These are phyloP conservation scores for Amanita muscaria DNA, from an alignment of 768 basidiomycete genomes.

Conservation along the genomic window DNA sequence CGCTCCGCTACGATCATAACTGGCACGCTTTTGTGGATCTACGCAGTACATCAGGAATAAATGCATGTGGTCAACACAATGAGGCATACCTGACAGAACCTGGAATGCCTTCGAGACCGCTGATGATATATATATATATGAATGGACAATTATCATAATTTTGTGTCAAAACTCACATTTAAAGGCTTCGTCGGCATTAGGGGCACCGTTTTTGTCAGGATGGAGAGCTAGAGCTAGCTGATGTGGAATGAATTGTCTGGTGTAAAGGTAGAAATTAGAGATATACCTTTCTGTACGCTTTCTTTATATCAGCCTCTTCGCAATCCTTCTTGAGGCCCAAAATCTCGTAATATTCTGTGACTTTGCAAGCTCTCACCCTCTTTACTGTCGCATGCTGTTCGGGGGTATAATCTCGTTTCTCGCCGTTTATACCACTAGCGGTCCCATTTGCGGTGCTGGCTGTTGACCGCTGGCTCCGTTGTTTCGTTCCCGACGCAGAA, in stretches of 20 bases:
- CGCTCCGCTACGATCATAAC: conserved; percentile 73
- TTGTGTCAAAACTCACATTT: conserved; percentile 56
- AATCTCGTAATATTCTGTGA: conserved; percentile 91
- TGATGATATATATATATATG: conserved; percentile 23
- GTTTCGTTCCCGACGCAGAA: conserved; percentile 63
- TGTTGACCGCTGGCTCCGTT: conserved; percentile 35
- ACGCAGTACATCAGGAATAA: conserved; percentile 3
- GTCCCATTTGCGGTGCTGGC: conserved; percentile 33
- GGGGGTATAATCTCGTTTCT: conserved; percentile 80
- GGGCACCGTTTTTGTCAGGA: conserved; percentile 92
- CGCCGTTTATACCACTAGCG: conserved; percentile 50
- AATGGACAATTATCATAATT: conserved; percentile 8
- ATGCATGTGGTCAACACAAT: not conserved
- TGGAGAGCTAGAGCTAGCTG: conserved; percentile 85
- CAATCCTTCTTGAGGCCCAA: conserved; percentile 70
- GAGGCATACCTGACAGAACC: conserved; percentile 64
- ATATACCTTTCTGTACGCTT: conserved; percentile 88
- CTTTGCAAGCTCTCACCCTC: conserved; percentile 76
- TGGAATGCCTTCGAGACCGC: conserved; percentile 99
- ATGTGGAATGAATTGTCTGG: not conserved
- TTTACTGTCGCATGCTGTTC: conserved; percentile 82
- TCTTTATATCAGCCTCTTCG: conserved; percentile 81
- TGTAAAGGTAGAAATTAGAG: not conserved
- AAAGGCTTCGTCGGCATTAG: conserved; percentile 98
- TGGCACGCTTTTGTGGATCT: conserved; percentile 87